Evolutionary conservation across 768 basidiomycete species (phyloP).

Genomic region (Leccinum truebloodii): DNA sequence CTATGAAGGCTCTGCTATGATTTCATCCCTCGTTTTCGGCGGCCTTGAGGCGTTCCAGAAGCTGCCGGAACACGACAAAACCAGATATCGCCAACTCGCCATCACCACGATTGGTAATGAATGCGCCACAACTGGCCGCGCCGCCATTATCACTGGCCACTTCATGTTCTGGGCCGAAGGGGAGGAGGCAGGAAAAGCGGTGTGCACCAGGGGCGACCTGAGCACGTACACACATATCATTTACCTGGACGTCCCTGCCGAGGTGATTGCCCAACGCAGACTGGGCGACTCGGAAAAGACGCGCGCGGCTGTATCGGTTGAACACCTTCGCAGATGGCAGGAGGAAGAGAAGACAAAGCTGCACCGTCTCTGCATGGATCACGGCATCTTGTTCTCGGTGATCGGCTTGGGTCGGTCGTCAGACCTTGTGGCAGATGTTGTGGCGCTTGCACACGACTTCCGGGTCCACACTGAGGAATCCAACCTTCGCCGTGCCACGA

Average conservation of each 20-base stretch:
- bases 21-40: constrained; percentile 15
- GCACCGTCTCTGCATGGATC: constrained; percentile 18
- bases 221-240: constrained; percentile 20
- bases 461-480: constrained; percentile 14
- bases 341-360: constrained; percentile 18
- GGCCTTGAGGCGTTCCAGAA: constrained; percentile 15
- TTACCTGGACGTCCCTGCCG: constrained; percentile 12
- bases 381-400: constrained; percentile 17
- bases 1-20: constrained; percentile 17
- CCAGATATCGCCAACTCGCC: constrained; percentile 15
- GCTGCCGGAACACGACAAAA: constrained; percentile 16
- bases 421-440: constrained; percentile 16
- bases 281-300: constrained; percentile 10
- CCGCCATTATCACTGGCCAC: constrained; percentile 14
- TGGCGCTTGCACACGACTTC: constrained; percentile 5
- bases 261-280: constrained; percentile 18
- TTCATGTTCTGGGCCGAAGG: constrained; percentile 20
- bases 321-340: constrained; percentile 18
- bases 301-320: constrained; percentile 9
- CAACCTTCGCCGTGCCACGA: constrained; percentile 16
- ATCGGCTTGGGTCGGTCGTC: constrained; percentile 11
- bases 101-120: constrained; percentile 13
- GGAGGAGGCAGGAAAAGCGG: constrained; percentile 18
- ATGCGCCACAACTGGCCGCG: constrained; percentile 11
- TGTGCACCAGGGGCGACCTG: constrained; percentile 18